Evolutionary conservation across 1,139 yeast species (phyloP).

Genomic region (Nakaseomyces bracarensis): DNA sequence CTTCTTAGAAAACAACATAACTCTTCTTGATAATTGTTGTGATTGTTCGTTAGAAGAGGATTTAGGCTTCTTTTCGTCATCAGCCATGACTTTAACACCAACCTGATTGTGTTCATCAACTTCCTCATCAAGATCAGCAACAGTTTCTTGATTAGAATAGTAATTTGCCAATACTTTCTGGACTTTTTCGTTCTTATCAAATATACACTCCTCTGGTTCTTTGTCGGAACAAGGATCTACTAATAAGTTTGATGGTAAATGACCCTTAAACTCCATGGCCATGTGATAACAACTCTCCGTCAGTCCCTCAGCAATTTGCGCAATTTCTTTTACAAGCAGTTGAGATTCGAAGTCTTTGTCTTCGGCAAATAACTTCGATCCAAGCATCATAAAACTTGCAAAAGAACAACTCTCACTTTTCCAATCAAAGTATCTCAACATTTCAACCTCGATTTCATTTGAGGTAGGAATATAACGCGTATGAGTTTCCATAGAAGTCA

Average conservation of each 20-base stretch:
- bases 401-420: conserved; percentile 65
- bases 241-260: conserved; percentile 39
- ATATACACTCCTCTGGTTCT: conserved; percentile 25
- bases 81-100: conserved; percentile 2
- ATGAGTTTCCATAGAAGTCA: conserved; percentile 19
- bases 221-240: conserved; percentile 34
- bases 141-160: background rate
- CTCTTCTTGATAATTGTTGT: background rate
- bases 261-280: conserved; percentile 32
- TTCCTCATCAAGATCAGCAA: background rate
- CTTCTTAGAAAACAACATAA: conserved; percentile 4
- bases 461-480: conserved; percentile 19
- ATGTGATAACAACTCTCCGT: conserved; percentile 61
- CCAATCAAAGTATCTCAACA: conserved; percentile 29
- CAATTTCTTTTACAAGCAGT: conserved; percentile 37
- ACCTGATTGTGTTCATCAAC: background rate
- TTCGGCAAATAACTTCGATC: conserved; percentile 47
- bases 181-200: conserved; percentile 19
- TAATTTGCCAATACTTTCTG: background rate
- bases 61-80: background rate
- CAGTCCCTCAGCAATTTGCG: conserved; percentile 50
- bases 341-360: conserved; percentile 3
- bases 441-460: conserved; percentile 22
- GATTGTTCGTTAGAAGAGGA: background rate
- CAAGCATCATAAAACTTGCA: conserved; percentile 66